A percentile compares a stretch with the other conserved stretches of the same genome.
Evolutionary conservation across 495 filamentous ascomycete species (phyloP).

Genomic region (Talaromyces wortmannii): DNA sequence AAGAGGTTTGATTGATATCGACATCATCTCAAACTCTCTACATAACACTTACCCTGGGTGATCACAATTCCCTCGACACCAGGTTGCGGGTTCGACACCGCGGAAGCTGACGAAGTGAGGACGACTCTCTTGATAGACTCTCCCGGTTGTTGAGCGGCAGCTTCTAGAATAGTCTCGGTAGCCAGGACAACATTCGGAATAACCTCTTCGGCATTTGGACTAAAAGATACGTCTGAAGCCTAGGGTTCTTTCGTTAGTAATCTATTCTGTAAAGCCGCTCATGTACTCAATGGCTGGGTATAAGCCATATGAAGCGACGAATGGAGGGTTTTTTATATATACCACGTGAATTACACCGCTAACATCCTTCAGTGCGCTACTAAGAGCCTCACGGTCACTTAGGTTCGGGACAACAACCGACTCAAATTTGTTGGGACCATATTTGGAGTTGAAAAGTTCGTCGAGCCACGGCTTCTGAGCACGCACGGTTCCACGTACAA

Average conservation of each 20-base stretch:
- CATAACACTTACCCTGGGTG: background rate
- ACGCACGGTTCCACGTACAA: slow-evolving; percentile 47
- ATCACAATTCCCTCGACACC: slow-evolving; percentile 1
- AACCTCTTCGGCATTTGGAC: slow-evolving; percentile 32
- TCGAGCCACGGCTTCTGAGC: slow-evolving; percentile 33
- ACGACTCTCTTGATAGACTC: slow-evolving; percentile 42
- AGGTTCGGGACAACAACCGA: slow-evolving; percentile 32
- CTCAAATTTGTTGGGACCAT: slow-evolving; percentile 32
- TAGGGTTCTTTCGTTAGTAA: background rate
- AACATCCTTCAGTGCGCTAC: slow-evolving; percentile 29
- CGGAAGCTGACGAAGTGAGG: slow-evolving; percentile 42
- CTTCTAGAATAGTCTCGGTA: slow-evolving; percentile 25
- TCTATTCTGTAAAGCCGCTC: background rate
- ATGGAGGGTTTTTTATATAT: slow-evolving; percentile 17
- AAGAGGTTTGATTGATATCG: no score
- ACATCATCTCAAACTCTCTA: slow-evolving; percentile 11
- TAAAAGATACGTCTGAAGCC: slow-evolving; percentile 21
- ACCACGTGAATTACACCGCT: slow-evolving; percentile 38
- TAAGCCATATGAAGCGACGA: background rate
- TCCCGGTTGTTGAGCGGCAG: slow-evolving; percentile 26
- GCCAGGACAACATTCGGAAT: slow-evolving; percentile 29
- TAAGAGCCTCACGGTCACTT: slow-evolving; percentile 25
- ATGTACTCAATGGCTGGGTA: background rate
- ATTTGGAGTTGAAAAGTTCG: slow-evolving; percentile 27
- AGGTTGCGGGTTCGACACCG: slow-evolving; percentile 13